Base-by-base conservation (phyloP, 1,284 basidiomycete species). In the Ustilago esculenta region DNA sequence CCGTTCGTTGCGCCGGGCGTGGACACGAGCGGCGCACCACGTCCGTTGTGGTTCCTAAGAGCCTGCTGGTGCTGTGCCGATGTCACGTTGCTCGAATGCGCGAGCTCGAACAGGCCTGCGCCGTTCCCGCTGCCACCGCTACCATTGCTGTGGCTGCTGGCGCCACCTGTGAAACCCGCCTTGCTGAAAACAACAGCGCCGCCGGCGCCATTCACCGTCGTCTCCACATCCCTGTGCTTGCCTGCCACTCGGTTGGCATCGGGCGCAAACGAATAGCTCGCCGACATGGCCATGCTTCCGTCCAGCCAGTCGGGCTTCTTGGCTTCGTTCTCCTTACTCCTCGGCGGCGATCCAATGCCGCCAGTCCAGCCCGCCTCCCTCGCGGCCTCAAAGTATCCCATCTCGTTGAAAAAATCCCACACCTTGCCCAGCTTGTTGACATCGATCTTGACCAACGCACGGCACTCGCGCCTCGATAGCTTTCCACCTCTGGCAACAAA, bases 341-440 rank as follows among this genome's bases (percentile, higher is more conserved):
- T 51, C 15, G 71, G 71, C 17, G 71, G 71, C 41, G 51, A 59
- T 1, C 71, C 71, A 2, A 63, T 50, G 0, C 71, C 71, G 3
- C 66, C 71, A 2, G 49, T 69, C 71, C 71, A 73, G 4, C 71
- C 71, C 1, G 66, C 61, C 17, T 65, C 55, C 8, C 56, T 49
- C 9, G 72, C 72, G 29, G 72, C 67, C 14, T 64, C 65, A 36
- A 81, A 56, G 48, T 78, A 80, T 30, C 79, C 79, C 61, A 79
- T 71, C 50, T 77, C 69, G 39, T 67, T 58, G 54, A 81, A 73
- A 34, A 80, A 72, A 44, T 81, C 80, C 64, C 76, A 81, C 18
- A 81, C 70, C 34, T 78, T 76, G 44, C 71, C 68, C 6, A 77
- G 50, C 56, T 81, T 81, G 53, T 76, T 79, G 11, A 76, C 76